Base-by-base conservation (phyloP, 2,329 filamentous ascomycete species). In the Intubia oerlemansii region DNA sequence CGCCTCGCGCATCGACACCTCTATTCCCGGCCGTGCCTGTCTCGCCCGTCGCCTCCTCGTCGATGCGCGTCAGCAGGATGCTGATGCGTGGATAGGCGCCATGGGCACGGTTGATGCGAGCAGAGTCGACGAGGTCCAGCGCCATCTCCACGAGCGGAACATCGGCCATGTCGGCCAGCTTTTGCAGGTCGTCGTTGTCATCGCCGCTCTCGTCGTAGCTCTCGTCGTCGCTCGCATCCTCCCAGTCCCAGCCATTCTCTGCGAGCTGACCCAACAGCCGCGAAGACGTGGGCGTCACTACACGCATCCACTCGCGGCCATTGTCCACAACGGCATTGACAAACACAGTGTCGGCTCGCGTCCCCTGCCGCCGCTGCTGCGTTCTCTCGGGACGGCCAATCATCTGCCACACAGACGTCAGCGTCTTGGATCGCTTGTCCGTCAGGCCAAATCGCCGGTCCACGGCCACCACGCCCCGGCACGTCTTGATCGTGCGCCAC, bases 261-360 rank as follows among this genome's bases (percentile, higher is more conserved):
- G 43, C 39, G 32, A 50, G 40, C 32, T 48, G 42, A 17, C 42
- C 35, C 18, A 44, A 30, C n/a, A 50, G 35, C 10, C 41, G 41
- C 17, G 34, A 34, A 19, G 44, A 39, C 0, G 43, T 41, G n/a
- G 42, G 44, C 25, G 39, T 43, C 14, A 50, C 24, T 26, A 50
- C 42, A 17, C 47, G 47, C 18, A 50, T 34, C 48, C 48, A 50
- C 13, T 41, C 40, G 2, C 40, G 40, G 5, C 48, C 48, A 17
- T 42, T 40, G 21, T 49, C 44, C 3, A 48, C 43, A 3, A 49
- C 42, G 2, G 46, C 48, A 22, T 50, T 44, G 7, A 48, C 38
- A 19, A 38, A 38, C 1, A 45, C 37, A 17, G 27, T 20, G 14
- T 13, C 27, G 5, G 16, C 17, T 9, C 24, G 18, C 24, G 9